A percentile compares a stretch with the other conserved stretches of the same genome.
phyloP scores from a whole-genome alignment of 2,329 filamentous ascomycete species.

The Domatiomyces globalis region DNA sequence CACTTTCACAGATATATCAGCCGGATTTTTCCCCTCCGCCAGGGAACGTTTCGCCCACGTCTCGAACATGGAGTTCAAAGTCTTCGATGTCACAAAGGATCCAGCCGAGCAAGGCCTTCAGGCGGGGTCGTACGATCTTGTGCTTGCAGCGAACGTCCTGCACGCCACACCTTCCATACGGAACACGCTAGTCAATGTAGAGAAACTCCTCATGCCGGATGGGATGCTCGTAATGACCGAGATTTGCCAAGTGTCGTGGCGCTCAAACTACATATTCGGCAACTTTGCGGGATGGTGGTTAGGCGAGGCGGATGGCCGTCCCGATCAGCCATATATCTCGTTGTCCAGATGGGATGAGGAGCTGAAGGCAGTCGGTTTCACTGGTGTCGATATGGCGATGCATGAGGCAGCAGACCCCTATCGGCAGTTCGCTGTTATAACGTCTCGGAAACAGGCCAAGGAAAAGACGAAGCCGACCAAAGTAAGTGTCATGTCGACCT shows the following conservation, averaged over 20 bases:
- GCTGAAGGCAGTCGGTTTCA: slow-evolving; percentile 16
- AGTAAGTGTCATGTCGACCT: too few relatives aligned
- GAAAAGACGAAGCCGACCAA: too few relatives aligned
- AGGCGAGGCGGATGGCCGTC: slow-evolving; percentile 19
- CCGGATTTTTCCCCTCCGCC: slow-evolving; percentile 4
- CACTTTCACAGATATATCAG: slow-evolving; percentile 4
- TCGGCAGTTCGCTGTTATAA: too few relatives aligned
- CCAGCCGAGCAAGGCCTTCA: slow-evolving; percentile 1
- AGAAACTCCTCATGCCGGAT: slow-evolving; percentile 19
- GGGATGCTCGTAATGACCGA: slow-evolving; percentile 21
- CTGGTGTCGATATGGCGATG: slow-evolving; percentile 17
- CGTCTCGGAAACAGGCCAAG: too few relatives aligned
- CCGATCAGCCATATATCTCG: neutral
- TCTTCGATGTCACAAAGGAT: slow-evolving; percentile 2
- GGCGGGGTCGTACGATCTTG: slow-evolving; percentile 19
- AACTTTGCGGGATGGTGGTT: slow-evolving; percentile 28
- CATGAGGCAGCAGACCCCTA: too few relatives aligned
- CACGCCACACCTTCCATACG: slow-evolving; percentile 20
- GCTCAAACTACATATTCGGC: slow-evolving; percentile 21
- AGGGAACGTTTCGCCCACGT: slow-evolving; percentile 1
- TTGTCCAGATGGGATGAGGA: slow-evolving; percentile 17
- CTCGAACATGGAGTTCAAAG: slow-evolving; percentile 1
- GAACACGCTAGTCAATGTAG: slow-evolving; percentile 19
- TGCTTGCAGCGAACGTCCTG: slow-evolving; percentile 21
- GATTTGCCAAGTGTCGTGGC: neutral